Evolutionary conservation across 305 asterid genomes (phyloP).

Genomic region (Rubia peregrina): DNA sequence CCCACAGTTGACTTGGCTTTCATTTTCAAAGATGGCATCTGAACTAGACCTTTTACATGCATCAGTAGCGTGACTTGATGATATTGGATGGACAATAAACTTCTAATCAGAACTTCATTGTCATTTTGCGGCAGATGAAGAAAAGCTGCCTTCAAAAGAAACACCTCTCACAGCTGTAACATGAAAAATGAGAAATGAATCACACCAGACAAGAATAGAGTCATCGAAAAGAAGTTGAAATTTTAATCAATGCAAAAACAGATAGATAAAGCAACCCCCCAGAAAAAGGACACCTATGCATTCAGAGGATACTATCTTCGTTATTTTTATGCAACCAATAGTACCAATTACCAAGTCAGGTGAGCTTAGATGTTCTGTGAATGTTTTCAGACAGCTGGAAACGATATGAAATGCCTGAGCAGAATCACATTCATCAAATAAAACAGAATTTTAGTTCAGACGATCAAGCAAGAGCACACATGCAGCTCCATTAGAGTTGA

Average conservation of each 20-base stretch:
- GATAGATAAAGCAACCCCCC: background rate
- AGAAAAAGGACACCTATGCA: background rate
- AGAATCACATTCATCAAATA: background rate
- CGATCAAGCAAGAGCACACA: background rate
- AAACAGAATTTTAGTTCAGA: background rate
- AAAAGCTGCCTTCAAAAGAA: conserved; percentile 12
- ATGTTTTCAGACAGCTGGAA: background rate
- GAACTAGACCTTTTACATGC: conserved; percentile 31
- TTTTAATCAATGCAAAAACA: background rate
- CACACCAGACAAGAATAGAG: background rate
- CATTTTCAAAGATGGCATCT: conserved; percentile 95
- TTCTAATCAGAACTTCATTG: conserved; percentile 41
- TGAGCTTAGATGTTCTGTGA: background rate
- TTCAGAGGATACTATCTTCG: background rate
- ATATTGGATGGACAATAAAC: conserved; percentile 34
- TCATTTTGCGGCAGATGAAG: conserved; percentile 15
- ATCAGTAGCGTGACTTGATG: conserved; percentile 31
- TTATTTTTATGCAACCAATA: too few species aligned
- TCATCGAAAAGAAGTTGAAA: background rate
- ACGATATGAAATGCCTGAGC: background rate
- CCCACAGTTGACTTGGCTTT: conserved; percentile 53
- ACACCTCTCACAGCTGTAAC: background rate
- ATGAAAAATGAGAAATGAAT: background rate
- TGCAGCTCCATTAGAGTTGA: background rate
- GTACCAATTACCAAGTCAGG: background rate